These are phyloP conservation scores for Curvularia sp. DNA, from an alignment of 2,329 filamentous ascomycete species.

Conservation along the genomic window DNA sequence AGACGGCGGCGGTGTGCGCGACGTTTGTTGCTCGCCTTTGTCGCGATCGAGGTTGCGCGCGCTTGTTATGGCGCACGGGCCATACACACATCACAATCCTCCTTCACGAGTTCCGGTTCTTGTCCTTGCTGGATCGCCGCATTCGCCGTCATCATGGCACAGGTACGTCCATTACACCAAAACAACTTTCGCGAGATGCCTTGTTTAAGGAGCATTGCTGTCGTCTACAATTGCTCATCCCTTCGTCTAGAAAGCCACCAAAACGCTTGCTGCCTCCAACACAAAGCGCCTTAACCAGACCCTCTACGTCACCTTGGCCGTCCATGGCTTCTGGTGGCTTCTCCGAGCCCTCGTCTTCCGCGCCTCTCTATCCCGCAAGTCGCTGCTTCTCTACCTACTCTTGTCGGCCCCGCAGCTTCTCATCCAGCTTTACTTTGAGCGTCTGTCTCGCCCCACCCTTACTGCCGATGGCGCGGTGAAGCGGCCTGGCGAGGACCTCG, in stretches of 20 bases:
- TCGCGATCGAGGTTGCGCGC: constrained; percentile 12
- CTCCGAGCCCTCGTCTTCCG: constrained; percentile 71
- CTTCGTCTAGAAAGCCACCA: constrained; percentile 57
- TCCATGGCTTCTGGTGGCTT: constrained; percentile 79
- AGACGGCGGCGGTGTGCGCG: constrained; percentile 6
- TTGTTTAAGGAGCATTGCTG: background rate
- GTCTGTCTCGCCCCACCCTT: constrained; percentile 79
- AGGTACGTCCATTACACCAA: constrained; percentile 5
- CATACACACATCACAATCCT: constrained; percentile 9
- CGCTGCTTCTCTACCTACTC: constrained; percentile 70
- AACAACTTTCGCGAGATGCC: background rate
- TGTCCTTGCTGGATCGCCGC: background rate
- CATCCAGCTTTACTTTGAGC: constrained; percentile 87
- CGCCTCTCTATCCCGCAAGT: constrained; percentile 61
- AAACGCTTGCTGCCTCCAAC: constrained; percentile 78
- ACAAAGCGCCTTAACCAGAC: constrained; percentile 77
- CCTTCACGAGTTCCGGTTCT: constrained; percentile 1
- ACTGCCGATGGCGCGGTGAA: constrained; percentile 68
- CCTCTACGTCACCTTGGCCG: constrained; percentile 74
- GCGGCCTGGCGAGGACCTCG: constrained; percentile 84
- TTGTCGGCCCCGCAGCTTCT: constrained; percentile 77
- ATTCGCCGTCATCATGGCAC: constrained; percentile 13
- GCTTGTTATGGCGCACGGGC: constrained; percentile 9
- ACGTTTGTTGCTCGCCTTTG: constrained; percentile 11
- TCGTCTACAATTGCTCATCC: constrained; percentile 5